Evolutionary conservation across 2,329 filamentous ascomycete genomes (phyloP).

Genomic region (Fusarium pseudonygamai): DNA sequence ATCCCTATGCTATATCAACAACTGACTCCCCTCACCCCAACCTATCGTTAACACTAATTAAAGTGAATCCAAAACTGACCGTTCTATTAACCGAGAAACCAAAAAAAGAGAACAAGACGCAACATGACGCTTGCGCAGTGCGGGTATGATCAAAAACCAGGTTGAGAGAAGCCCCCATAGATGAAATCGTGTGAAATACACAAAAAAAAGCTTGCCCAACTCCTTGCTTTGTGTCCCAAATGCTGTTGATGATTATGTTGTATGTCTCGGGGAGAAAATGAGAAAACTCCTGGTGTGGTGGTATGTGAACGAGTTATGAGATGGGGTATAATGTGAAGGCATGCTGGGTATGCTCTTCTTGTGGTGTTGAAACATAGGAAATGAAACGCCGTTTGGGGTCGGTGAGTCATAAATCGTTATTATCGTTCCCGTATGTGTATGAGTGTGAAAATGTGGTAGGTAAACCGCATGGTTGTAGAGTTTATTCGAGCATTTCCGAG

Average conservation of each 20-base stretch:
- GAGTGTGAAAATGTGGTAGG: neutral
- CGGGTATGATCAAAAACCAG: conserved; percentile 33
- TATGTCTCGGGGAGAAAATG: conserved; percentile 4
- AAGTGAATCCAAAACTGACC: conserved; percentile 21
- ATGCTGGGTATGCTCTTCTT: conserved; percentile 34
- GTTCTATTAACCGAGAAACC: conserved; percentile 9
- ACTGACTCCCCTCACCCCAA: conserved; percentile 11
- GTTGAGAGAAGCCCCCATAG: conserved; percentile 24
- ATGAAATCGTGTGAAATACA: conserved; percentile 29
- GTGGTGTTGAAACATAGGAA: conserved; percentile 30
- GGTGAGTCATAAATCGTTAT: conserved; percentile 37
- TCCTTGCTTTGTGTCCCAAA: conserved; percentile 41
- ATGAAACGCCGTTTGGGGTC: conserved; percentile 29
- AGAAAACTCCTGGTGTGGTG: neutral
- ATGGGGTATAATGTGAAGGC: conserved; percentile 31
- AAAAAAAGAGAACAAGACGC: conserved; percentile 14
- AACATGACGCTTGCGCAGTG: conserved; percentile 7
- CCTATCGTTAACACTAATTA: conserved; percentile 12
- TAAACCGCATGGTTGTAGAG: neutral
- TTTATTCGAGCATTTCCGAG: conserved; percentile 59
- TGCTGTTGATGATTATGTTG: conserved; percentile 32
- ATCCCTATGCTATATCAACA: conserved; percentile 20
- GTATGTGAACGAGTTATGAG: conserved; percentile 9
- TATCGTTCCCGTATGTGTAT: conserved; percentile 17
- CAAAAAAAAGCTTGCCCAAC: conserved; percentile 35